Evolutionary conservation across 257 asterid genomes (phyloP).

Genomic region (Solanum etuberosum): DNA sequence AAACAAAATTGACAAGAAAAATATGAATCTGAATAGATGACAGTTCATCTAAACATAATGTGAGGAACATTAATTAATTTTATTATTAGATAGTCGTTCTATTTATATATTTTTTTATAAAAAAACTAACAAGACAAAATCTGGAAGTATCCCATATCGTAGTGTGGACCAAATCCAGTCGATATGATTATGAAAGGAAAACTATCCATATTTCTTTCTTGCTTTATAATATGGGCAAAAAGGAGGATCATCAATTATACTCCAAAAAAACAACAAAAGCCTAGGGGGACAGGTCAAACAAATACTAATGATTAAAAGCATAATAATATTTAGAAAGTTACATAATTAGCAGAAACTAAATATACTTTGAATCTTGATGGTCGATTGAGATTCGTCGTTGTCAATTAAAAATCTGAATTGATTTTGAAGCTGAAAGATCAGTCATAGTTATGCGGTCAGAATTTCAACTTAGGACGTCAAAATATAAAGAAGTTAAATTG

Average conservation of each 20-base stretch:
- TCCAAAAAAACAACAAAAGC: background rate
- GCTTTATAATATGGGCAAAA: background rate
- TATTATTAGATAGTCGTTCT: background rate
- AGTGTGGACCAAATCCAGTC: background rate
- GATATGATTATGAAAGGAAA: background rate
- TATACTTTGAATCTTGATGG: background rate
- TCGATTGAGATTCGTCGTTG: background rate
- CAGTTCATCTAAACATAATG: background rate
- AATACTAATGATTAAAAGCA: background rate
- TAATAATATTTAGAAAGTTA: background rate
- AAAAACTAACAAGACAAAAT: background rate
- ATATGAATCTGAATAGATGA: background rate
- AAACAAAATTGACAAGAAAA: background rate
- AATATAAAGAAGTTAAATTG: too few species aligned
- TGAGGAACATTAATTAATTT: background rate
- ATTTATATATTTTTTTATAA: background rate
- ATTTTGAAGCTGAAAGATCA: background rate
- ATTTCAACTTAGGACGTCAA: too few species aligned
- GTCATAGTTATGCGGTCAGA: fast-evolving
- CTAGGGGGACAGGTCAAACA: background rate
- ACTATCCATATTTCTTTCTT: background rate
- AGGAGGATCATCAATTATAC: background rate
- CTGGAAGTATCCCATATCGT: background rate
- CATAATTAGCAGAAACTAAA: background rate
- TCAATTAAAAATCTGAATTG: background rate